Percentiles rank a stretch among this genome's conserved stretches.
Conservation (phyloP, 306 rosid genomes). For the Lablab purpureus region DNA sequence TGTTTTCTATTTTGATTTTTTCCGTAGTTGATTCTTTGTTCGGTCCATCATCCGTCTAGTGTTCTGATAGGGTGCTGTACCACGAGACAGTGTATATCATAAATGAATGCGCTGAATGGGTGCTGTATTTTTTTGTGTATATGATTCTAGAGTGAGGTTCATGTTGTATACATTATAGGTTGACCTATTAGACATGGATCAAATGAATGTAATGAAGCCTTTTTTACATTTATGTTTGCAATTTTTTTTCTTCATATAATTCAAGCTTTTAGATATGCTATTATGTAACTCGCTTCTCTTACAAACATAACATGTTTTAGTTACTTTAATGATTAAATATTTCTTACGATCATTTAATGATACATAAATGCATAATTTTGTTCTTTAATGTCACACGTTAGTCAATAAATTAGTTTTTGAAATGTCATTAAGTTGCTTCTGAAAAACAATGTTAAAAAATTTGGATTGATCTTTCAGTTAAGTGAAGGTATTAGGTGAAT, state of each 20-base stretch:
- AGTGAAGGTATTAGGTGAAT: too few species aligned
- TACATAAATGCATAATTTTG: background rate
- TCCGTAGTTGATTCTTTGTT: slow-evolving; percentile 53
- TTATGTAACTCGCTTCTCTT: background rate
- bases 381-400: background rate
- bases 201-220: slow-evolving; percentile 40
- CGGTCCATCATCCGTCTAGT: background rate
- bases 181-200: slow-evolving; percentile 49
- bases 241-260: background rate
- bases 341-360: background rate
- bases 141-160: slow-evolving; percentile 47
- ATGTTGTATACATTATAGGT: slow-evolving; percentile 33
- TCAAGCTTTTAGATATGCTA: background rate
- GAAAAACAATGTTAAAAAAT: background rate
- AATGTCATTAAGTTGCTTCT: background rate
- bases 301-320: background rate
- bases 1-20: slow-evolving; percentile 30
- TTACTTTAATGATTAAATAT: background rate
- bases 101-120: slow-evolving; percentile 20
- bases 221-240: slow-evolving; percentile 13
- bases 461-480: too few species aligned
- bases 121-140: slow-evolving; percentile 51
- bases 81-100: slow-evolving; percentile 14
- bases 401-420: background rate
- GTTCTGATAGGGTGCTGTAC: slow-evolving; percentile 21